Conservation (phyloP, 768 basidiomycete species). For the Crucibulum laeve region DNA sequence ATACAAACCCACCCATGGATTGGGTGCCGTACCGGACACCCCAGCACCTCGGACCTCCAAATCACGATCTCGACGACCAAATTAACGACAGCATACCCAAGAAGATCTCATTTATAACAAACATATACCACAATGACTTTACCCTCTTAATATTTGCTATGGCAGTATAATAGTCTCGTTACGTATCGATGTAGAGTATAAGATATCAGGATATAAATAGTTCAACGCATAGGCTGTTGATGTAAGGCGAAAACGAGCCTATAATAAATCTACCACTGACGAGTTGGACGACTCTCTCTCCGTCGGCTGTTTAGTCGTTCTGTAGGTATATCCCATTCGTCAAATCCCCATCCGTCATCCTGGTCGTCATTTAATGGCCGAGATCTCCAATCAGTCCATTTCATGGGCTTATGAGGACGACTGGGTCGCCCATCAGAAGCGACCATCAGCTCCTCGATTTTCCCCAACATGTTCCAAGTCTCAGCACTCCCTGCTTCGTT, state of each 20-base stretch:
- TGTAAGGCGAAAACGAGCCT: no score
- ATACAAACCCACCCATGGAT: conserved; percentile 76
- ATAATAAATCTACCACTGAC: no score
- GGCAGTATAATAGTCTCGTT: no score
- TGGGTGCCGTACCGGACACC: conserved; percentile 57
- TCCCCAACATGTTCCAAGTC: conserved; percentile 35
- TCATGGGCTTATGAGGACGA: conserved; percentile 8
- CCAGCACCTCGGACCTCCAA: conserved; percentile 46
- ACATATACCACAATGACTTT: neutral
- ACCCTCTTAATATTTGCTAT: neutral
- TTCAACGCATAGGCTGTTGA: no score
- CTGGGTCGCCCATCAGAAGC: neutral
- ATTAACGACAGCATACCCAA: conserved; percentile 11
- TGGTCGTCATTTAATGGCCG: conserved; percentile 19
- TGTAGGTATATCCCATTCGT: conserved; percentile 34
- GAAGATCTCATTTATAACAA: neutral
- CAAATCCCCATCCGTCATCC: conserved; percentile 45
- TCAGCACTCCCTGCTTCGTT: conserved; percentile 40
- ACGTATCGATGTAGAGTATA: no score
- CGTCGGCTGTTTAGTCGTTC: neutral
- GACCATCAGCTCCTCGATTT: conserved; percentile 6
- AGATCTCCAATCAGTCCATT: conserved; percentile 48
- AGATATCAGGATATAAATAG: no score
- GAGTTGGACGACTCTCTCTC: neutral
- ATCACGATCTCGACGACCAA: conserved; percentile 48